Evolutionary conservation across 2,329 filamentous ascomycete species (phyloP).

Genomic region (Aspergillus ruber): DNA sequence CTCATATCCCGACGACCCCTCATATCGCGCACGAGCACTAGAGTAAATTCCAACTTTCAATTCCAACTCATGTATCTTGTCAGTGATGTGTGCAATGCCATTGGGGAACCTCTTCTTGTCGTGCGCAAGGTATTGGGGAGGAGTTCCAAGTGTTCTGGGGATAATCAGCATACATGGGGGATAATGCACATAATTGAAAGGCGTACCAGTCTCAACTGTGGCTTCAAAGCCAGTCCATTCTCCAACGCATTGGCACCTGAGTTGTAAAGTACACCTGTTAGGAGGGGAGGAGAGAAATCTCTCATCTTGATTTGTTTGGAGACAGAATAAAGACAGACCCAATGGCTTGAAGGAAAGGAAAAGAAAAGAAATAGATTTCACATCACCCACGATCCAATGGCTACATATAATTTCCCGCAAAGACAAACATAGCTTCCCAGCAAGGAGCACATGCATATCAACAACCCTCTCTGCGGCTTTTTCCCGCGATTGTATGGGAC

Average conservation of each 20-base stretch:
- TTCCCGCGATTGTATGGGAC: too few species aligned
- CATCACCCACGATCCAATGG: too few species aligned
- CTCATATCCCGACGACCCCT: constrained; percentile 46
- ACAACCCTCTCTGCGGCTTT: too few species aligned
- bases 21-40: constrained; percentile 32
- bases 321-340: neutral
- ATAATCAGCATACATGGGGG: neutral
- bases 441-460: too few species aligned
- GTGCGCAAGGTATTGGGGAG: constrained; percentile 39
- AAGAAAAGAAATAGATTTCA: too few species aligned
- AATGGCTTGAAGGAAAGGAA: constrained; percentile 2
- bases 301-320: constrained; percentile 1
- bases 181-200: neutral
- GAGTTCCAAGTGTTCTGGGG: constrained; percentile 35
- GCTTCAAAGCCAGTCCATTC: constrained; percentile 37
- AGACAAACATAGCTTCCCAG: too few species aligned
- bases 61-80: constrained; percentile 43
- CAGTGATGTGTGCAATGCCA: constrained; percentile 43
- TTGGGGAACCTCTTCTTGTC: constrained; percentile 42
- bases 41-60: constrained; percentile 51
- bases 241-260: constrained; percentile 21
- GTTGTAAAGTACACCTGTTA: constrained; percentile 5
- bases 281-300: constrained; percentile 6
- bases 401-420: too few species aligned
- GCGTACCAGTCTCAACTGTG: constrained; percentile 38